Conservation (phyloP, 345 rosid species). For the Brassica napus region DNA sequence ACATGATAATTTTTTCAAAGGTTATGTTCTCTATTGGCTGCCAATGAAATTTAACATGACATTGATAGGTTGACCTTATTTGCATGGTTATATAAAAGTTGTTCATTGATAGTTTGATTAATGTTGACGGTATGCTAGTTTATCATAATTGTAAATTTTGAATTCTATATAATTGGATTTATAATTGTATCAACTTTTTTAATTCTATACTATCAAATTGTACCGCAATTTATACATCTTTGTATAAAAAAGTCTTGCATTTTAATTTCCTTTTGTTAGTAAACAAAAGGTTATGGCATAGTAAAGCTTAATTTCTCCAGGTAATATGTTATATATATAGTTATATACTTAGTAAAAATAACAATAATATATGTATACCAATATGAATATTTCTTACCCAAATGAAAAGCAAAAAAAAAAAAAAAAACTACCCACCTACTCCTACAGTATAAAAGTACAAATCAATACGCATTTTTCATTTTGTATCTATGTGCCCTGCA, state of each 20-base stretch:
- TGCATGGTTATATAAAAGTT: neutral
- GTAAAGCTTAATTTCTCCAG: neutral
- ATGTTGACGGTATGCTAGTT: neutral
- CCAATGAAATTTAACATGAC: conserved; percentile 20
- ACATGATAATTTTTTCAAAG: conserved; percentile 23
- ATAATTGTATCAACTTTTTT: neutral
- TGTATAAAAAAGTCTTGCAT: neutral
- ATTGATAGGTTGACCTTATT: neutral
- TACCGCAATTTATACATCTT: neutral
- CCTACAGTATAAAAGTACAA: neutral
- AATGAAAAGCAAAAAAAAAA: too few relatives aligned
- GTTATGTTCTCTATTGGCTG: neutral
- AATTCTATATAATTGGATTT: neutral
- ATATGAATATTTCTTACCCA: too few relatives aligned
- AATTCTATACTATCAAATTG: neutral
- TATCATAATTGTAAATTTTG: neutral
- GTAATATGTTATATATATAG: too few relatives aligned
- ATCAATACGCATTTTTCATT: neutral
- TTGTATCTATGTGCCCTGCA: neutral
- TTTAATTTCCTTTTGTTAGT: neutral
- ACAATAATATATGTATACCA: too few relatives aligned
- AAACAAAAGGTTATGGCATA: neutral
- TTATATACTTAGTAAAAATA: too few relatives aligned
- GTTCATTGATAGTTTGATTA: neutral
- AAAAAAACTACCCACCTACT: too few relatives aligned